Evolutionary conservation across 306 rosid genomes (phyloP).

Genomic region (Spatholobus suberectus): DNA sequence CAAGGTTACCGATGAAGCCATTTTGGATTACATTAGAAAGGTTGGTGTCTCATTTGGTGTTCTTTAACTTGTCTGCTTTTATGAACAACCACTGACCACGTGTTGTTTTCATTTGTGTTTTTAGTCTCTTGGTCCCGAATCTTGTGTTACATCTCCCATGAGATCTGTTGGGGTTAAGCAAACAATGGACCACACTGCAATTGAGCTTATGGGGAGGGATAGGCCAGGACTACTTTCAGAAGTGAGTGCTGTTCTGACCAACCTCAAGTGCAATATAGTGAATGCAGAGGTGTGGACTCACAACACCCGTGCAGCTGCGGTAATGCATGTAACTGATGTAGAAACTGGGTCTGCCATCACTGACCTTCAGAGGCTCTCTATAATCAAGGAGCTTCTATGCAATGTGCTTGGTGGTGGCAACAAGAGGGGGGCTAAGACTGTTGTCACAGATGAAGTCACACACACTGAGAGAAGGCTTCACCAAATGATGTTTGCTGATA

Average conservation of each 20-base stretch:
- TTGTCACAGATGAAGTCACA: conserved; percentile 68
- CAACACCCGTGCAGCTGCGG: conserved; percentile 79
- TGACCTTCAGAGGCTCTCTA: conserved; percentile 71
- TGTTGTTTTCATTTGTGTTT: conserved; percentile 16
- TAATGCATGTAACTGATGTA: conserved; percentile 79
- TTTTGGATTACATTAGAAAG: conserved; percentile 78
- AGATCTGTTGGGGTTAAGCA: conserved; percentile 82
- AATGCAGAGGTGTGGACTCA: conserved; percentile 96
- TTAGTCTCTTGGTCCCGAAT: conserved; percentile 91
- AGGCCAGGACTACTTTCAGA: conserved; percentile 94
- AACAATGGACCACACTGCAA: conserved; percentile 70
- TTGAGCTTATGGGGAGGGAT: conserved; percentile 88
- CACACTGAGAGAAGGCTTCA: conserved; percentile 94
- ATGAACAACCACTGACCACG: neutral
- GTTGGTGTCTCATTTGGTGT: conserved; percentile 52
- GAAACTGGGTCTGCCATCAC: conserved; percentile 64
- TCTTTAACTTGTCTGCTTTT: conserved; percentile 23
- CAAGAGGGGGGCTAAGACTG: conserved; percentile 77
- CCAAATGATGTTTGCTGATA: conserved; percentile 97
- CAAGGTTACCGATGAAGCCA: conserved; percentile 81
- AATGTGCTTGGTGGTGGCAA: conserved; percentile 91
- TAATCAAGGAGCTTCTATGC: conserved; percentile 70
- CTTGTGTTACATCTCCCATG: conserved; percentile 69
- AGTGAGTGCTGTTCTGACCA: conserved; percentile 81
- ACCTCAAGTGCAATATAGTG: conserved; percentile 83